Conservation (phyloP, 108 stramenopile species). For the Conticribra weissflogii region DNA sequence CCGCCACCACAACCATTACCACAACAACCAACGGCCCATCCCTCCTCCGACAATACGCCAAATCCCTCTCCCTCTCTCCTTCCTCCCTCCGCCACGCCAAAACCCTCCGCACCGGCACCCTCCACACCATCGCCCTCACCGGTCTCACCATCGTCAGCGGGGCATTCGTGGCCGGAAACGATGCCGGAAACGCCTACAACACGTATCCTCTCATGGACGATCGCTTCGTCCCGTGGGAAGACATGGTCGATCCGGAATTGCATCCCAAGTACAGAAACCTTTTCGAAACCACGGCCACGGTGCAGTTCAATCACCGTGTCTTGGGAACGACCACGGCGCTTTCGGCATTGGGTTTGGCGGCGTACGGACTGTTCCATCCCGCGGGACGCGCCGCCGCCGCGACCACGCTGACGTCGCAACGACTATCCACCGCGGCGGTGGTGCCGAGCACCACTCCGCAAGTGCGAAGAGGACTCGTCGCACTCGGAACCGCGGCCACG, state of each 20-base stretch:
- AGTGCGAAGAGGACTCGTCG: conserved; percentile 67
- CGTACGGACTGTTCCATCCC: conserved; percentile 59
- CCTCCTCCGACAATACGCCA: conserved; percentile 22
- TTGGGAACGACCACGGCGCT: conserved; percentile 88
- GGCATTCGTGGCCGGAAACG: conserved; percentile 98
- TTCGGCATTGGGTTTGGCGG: conserved; percentile 69
- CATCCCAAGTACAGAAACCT: conserved; percentile 83
- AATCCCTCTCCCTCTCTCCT: conserved; percentile 48
- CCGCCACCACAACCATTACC: conserved; percentile 1
- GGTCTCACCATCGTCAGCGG: conserved; percentile 89
- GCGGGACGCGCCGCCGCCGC: conserved; percentile 15
- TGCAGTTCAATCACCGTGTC: conserved; percentile 97
- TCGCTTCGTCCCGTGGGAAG: conserved; percentile 86
- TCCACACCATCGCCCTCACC: conserved; percentile 71
- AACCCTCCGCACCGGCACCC: conserved; percentile 57
- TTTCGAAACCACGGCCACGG: conserved; percentile 96
- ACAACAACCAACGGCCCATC: conserved; percentile 35
- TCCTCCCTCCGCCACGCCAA: conserved; percentile 65
- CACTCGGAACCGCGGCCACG: conserved; percentile 76
- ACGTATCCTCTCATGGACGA: conserved; percentile 94
- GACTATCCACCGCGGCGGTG: background rate
- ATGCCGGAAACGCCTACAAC: conserved; percentile 97
- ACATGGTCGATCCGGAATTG: conserved; percentile 56
- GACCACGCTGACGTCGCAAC: background rate
- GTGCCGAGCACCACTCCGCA: conserved; percentile 67